A percentile compares a stretch with the other conserved stretches of the same genome.
Conservation (phyloP, 2,329 filamentous ascomycete species). For the Botrytis squamosa region DNA sequence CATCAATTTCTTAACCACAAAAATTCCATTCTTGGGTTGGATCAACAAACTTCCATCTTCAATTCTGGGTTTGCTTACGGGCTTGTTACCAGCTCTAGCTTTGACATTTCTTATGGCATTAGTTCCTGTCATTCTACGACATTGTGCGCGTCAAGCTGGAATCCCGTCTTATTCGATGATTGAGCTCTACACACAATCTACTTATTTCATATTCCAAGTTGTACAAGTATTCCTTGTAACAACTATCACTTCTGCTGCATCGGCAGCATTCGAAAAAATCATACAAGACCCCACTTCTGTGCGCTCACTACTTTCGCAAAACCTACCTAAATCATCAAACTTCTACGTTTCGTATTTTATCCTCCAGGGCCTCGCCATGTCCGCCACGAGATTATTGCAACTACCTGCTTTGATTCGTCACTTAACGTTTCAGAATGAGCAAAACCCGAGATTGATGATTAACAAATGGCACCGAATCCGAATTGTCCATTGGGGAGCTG, state of each 20-base stretch:
- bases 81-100: slow-evolving; percentile 59
- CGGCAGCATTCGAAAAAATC: slow-evolving; percentile 52
- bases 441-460: slow-evolving; percentile 62
- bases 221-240: slow-evolving; percentile 69
- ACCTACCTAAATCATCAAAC: slow-evolving; percentile 62
- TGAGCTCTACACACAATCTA: slow-evolving; percentile 62
- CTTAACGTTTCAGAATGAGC: slow-evolving; percentile 55
- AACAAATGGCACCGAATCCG: slow-evolving; percentile 53
- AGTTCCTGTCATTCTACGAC: slow-evolving; percentile 59
- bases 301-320: slow-evolving; percentile 51
- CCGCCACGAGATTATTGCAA: slow-evolving; percentile 57
- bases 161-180: slow-evolving; percentile 57
- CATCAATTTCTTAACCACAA: slow-evolving; percentile 53
- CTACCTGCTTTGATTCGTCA: slow-evolving; percentile 57
- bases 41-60: slow-evolving; percentile 54
- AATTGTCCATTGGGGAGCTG: slow-evolving; percentile 56
- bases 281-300: slow-evolving; percentile 50
- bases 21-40: slow-evolving; percentile 55
- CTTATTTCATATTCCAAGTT: slow-evolving; percentile 62
- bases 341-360: slow-evolving; percentile 70
- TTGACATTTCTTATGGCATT: slow-evolving; percentile 60
- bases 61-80: slow-evolving; percentile 60
- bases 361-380: slow-evolving; percentile 63
- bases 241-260: slow-evolving; percentile 61
- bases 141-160: slow-evolving; percentile 59